These are phyloP conservation scores for Phytopythium aichiense DNA, from an alignment of 352 stramenopile species.

Conservation along the genomic window DNA sequence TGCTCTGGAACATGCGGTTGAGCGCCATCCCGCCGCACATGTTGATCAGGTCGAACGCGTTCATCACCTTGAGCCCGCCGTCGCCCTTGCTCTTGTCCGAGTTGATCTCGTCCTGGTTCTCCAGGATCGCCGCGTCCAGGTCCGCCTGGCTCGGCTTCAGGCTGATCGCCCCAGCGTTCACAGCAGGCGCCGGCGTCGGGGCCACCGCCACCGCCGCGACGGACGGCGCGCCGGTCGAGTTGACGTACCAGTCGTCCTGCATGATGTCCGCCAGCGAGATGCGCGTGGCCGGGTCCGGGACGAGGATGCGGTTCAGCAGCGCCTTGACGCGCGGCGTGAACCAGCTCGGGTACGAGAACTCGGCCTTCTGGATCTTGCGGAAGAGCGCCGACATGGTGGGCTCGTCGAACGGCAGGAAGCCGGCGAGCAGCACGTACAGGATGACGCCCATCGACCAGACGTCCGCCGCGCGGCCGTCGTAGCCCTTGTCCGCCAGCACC, in stretches of 20 bases:
- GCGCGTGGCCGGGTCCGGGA: slow-evolving; percentile 89
- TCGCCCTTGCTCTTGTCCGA: slow-evolving; percentile 66
- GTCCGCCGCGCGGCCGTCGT: slow-evolving; percentile 89
- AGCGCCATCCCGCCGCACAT: slow-evolving; percentile 89
- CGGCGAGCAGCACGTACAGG: slow-evolving; percentile 93
- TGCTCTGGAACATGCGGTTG: slow-evolving; percentile 56
- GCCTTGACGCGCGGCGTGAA: slow-evolving; percentile 87
- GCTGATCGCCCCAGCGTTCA: slow-evolving; percentile 32
- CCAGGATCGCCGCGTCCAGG: slow-evolving; percentile 73
- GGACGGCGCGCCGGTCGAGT: slow-evolving; percentile 29
- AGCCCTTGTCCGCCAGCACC: slow-evolving; percentile 93
- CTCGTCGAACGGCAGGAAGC: slow-evolving; percentile 95
- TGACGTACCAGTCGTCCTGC: slow-evolving; percentile 87
- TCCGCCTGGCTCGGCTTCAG: slow-evolving; percentile 84
- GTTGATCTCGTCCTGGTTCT: slow-evolving; percentile 77
- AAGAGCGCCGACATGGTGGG: slow-evolving; percentile 95
- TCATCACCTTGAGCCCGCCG: slow-evolving; percentile 81
- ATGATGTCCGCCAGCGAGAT: slow-evolving; percentile 88
- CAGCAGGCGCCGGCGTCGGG: background rate
- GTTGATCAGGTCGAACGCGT: slow-evolving; percentile 91
- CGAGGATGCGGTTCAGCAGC: slow-evolving; percentile 91
- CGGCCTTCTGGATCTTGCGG: slow-evolving; percentile 95
- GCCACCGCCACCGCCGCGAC: slow-evolving; percentile 17
- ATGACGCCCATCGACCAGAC: slow-evolving; percentile 99
- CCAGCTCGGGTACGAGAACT: slow-evolving; percentile 94